Evolutionary conservation across 2,329 filamentous ascomycete genomes (phyloP), one percentile per base, ranked within the genome.

Genomic region (Colletotrichum tanaceti): DNA sequence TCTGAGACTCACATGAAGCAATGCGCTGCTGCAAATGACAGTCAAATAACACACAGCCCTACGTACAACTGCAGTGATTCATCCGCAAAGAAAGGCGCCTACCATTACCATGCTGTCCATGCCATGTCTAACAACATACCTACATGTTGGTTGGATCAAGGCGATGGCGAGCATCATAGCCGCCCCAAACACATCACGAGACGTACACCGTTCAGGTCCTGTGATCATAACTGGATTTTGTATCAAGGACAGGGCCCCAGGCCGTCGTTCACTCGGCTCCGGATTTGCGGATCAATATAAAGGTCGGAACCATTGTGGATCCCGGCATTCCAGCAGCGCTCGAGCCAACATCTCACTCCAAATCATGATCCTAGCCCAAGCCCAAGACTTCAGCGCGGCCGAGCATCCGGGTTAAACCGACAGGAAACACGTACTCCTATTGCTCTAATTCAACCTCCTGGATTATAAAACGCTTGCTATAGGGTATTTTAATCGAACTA

Each of bases 401-500:
- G 43, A 39, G 13, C 9, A 43, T 20, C 20, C 41, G n/a, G 55
- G n/a, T 14, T 14, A 16, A 35, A 49, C 18, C 16, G 4, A 41
- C 32, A 43, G 43, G 43, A 47, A 35, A 14, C 11, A 44, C 22
- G 35, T 10, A 6, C 32, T 32, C 24, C 9, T 35, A 16, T 44
- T 41, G 24, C 53, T 22, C 20, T 22, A 47, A 32, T 24, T 20
- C n/a, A n/a, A 43, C 22, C 35, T 57, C 13, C 20, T 46, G 10
- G 59, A 38, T n/a, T 52, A 14, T 44, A n/a, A 39, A 38, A 47
- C 28, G 55, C 43, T 55, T 53, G 53, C 41, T 44, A 38, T 63
- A 44, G 64, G 64, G 67, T 70, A 68, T 68, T 54, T 70, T 66
- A 71, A 70, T 71, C 69, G 54, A 71, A 71, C 69, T 71, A 49